Conservation (phyloP, 805 yeast species). For the Ogataea ganodermae region DNA sequence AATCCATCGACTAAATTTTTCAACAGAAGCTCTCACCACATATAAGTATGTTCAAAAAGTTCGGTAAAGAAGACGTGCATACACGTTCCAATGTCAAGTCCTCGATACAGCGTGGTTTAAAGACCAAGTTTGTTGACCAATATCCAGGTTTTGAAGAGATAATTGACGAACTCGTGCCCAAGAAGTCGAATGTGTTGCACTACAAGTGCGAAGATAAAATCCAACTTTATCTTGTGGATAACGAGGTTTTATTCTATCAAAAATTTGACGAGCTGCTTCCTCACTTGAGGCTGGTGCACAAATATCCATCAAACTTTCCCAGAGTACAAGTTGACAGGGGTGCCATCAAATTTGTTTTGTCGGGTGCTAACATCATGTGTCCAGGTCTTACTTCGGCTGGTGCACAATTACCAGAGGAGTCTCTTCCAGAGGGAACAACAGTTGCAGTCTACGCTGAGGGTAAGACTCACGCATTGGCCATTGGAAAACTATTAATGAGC, state of each 20-base stretch:
- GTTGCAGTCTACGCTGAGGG: constrained; percentile 91
- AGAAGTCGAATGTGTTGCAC: constrained; percentile 77
- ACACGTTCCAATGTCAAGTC: constrained; percentile 91
- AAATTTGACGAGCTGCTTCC: constrained; percentile 82
- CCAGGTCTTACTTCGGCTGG: constrained; percentile 90
- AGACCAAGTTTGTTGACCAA: constrained; percentile 68
- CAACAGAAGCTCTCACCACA: neutral
- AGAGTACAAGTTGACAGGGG: constrained; percentile 91
- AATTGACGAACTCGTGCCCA: constrained; percentile 83
- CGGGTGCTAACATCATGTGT: constrained; percentile 97
- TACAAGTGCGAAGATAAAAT: constrained; percentile 90
- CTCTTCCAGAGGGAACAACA: constrained; percentile 63
- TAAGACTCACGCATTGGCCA: constrained; percentile 85
- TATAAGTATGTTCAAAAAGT: constrained; percentile 41
- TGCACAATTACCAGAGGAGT: constrained; percentile 76
- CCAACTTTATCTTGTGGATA: constrained; percentile 71
- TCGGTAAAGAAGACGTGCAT: constrained; percentile 83
- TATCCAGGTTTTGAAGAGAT: constrained; percentile 74
- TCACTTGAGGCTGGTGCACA: constrained; percentile 70
- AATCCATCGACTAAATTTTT: neutral
- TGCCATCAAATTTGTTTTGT: constrained; percentile 91
- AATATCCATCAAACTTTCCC: constrained; percentile 82
- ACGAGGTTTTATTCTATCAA: constrained; percentile 75
- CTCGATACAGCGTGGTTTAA: constrained; percentile 89
- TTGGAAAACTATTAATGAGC: constrained; percentile 86